These are phyloP conservation scores for Rhododendron molle DNA, from an alignment of 148 eudicot genomes.

Conservation along the genomic window DNA sequence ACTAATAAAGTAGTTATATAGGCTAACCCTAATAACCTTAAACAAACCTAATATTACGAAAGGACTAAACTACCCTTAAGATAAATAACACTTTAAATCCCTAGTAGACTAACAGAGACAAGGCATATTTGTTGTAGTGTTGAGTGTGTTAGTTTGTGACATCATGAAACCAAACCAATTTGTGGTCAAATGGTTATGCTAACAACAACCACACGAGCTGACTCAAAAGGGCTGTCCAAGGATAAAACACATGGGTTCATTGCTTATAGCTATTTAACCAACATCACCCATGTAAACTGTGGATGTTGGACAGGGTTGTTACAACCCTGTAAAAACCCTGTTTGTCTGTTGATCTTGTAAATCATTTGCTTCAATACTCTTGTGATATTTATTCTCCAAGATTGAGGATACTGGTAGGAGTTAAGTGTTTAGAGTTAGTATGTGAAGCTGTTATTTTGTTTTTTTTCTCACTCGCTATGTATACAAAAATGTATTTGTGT, in stretches of 20 bases:
- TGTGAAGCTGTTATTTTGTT: not conserved
- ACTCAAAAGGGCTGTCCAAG: not conserved
- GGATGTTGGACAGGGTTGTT: not conserved
- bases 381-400: not conserved
- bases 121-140: not conserved
- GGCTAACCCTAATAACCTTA: too few relatives aligned
- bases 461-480: not conserved
- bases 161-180: not conserved
- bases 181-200: not conserved
- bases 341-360: not conserved
- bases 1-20: too few relatives aligned
- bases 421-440: not conserved
- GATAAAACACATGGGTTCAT: not conserved
- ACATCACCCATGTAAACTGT: not conserved
- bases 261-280: not conserved
- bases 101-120: too few relatives aligned
- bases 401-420: not conserved
- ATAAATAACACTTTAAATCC: too few relatives aligned
- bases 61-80: too few relatives aligned
- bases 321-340: not conserved
- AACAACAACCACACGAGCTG: not conserved
- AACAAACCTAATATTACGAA: too few relatives aligned
- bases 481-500: not conserved
- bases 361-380: not conserved
- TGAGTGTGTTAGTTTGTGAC: not conserved